phyloP scores from a whole-genome alignment of 202 grass and related monocot genomes.

The Zizania palustris region DNA sequence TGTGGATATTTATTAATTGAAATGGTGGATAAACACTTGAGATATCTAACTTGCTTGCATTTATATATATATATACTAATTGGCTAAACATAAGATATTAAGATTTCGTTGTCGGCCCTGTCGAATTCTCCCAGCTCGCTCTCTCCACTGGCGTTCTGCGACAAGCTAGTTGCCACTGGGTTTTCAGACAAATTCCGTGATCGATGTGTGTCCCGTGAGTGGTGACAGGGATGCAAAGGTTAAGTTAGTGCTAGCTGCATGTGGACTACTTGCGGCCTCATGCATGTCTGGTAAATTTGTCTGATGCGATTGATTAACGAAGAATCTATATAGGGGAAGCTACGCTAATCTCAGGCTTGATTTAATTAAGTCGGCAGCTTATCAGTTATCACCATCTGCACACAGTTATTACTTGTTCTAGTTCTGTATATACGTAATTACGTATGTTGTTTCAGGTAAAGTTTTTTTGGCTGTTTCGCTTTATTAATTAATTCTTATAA shows the following conservation, averaged over 20 bases:
- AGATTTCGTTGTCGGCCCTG: not conserved
- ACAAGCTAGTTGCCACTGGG: not conserved
- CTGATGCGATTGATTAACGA: not conserved
- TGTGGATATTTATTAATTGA: no score
- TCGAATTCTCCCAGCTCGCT: not conserved
- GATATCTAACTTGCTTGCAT: no score
- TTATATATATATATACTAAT: not conserved
- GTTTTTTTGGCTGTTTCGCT: no score
- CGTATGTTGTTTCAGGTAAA: no score
- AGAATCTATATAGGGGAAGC: not conserved
- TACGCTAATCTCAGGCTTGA: not conserved
- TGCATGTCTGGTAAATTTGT: not conserved
- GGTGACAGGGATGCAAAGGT: not conserved
- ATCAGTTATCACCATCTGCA: not conserved
- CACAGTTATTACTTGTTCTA: not conserved
- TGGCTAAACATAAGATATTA: not conserved
- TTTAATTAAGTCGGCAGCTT: not conserved
- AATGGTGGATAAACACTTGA: no score
- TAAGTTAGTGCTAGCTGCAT: not conserved
- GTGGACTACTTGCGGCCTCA: not conserved
- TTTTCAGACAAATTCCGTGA: constrained; percentile 4
- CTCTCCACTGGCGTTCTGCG: not conserved
- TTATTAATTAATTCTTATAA: no score
- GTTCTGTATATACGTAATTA: no score
- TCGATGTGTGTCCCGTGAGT: not conserved